Conservation (phyloP, 495 filamentous ascomycete species). For the Jackrogersella multiformis region DNA sequence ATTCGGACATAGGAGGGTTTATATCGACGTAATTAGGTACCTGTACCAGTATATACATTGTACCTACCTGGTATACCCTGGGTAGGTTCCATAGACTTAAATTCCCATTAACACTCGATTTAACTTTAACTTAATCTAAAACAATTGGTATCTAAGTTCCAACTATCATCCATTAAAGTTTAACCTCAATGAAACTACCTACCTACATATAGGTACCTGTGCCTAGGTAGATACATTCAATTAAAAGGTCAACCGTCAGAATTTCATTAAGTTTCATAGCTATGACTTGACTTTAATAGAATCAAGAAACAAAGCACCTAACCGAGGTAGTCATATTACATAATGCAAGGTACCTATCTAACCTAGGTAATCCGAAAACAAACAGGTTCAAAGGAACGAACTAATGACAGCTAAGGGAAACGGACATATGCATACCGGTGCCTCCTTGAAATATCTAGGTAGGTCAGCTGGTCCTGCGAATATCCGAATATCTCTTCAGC, state of each 20-base stretch:
- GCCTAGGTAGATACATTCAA: background rate
- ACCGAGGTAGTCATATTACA: constrained; percentile 2
- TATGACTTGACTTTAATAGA: background rate
- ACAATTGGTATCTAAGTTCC: too few relatives aligned
- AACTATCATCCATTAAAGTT: too few relatives aligned
- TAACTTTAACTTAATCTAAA: too few relatives aligned
- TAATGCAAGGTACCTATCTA: too few relatives aligned
- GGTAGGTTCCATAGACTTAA: too few relatives aligned
- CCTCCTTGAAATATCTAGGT: background rate
- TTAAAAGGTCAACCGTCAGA: background rate
- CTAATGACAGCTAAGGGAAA: constrained; percentile 1
- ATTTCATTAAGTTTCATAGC: background rate
- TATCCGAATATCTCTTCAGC: constrained; percentile 16
- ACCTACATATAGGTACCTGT: too few relatives aligned
- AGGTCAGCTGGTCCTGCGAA: constrained; percentile 14
- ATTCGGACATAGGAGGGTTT: too few relatives aligned
- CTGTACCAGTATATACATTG: too few relatives aligned
- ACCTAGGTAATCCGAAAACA: constrained; percentile 14
- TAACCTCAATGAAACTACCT: background rate
- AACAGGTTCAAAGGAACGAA: constrained; percentile 12
- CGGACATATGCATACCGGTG: background rate
- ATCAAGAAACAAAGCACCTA: constrained; percentile 1
- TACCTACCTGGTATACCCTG: too few relatives aligned
- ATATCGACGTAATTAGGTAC: too few relatives aligned
- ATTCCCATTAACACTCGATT: too few relatives aligned